phyloP scores from a whole-genome alignment of 257 asterid genomes.

The Craterostigma plantagineum region DNA sequence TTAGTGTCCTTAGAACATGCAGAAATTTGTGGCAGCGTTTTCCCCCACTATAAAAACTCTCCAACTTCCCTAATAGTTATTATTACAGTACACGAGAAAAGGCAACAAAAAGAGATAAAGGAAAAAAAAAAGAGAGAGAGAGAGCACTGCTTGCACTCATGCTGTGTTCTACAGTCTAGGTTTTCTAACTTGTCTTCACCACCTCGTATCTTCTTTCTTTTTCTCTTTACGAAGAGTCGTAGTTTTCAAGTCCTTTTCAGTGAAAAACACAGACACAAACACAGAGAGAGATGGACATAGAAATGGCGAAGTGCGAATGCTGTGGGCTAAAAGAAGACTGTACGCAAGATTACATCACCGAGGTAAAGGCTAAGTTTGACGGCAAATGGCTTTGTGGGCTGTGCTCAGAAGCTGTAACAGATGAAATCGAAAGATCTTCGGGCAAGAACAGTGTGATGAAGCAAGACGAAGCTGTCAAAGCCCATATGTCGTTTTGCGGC shows the following conservation, averaged over 20 bases:
- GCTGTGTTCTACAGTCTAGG: too few relatives aligned
- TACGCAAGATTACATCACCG: slow-evolving; percentile 60
- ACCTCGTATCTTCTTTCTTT: too few relatives aligned
- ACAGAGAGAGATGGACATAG: slow-evolving; percentile 48
- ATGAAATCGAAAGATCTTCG: slow-evolving; percentile 38
- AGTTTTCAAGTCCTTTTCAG: too few relatives aligned
- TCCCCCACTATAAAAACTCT: slow-evolving; percentile 36
- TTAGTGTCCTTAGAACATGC: slow-evolving; percentile 62
- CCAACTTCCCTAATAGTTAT: not conserved
- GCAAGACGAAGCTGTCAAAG: slow-evolving; percentile 58
- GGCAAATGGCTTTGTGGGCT: slow-evolving; percentile 85
- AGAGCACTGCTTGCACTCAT: too few relatives aligned
- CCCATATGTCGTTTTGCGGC: slow-evolving; percentile 76
- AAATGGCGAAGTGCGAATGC: slow-evolving; percentile 66
- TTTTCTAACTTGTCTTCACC: too few relatives aligned
- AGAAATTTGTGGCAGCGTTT: slow-evolving; percentile 44
- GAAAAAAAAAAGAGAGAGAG: too few relatives aligned
- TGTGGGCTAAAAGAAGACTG: slow-evolving; percentile 90
- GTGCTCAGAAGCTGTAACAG: slow-evolving; percentile 78
- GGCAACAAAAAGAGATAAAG: too few relatives aligned
- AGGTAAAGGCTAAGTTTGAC: slow-evolving; percentile 43
- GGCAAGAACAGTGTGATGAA: slow-evolving; percentile 12
- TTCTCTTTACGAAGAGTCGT: too few relatives aligned
- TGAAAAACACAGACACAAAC: slow-evolving; percentile 6
- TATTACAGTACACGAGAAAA: not conserved